Conservation (phyloP, 2,329 filamentous ascomycete genomes). For the Remersonia thermophila region DNA sequence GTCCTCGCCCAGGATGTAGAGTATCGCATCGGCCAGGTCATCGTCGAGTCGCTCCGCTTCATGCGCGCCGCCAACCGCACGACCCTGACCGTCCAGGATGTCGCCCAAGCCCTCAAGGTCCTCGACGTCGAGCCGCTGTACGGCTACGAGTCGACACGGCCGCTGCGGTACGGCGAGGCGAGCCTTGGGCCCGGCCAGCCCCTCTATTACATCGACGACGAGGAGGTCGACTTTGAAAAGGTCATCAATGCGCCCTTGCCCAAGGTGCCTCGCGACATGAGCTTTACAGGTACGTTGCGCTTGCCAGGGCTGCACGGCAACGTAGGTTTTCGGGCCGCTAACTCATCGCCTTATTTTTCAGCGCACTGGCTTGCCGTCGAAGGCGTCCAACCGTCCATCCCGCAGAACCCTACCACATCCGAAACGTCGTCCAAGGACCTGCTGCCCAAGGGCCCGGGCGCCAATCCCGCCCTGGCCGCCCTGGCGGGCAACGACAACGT, state of each 20-base stretch:
- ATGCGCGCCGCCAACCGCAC: conserved; percentile 89
- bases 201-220: conserved; percentile 93
- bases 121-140: conserved; percentile 92
- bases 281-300: conserved; percentile 64
- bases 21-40: conserved; percentile 84
- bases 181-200: conserved; percentile 88
- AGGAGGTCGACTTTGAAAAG: conserved; percentile 98
- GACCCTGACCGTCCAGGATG: conserved; percentile 76
- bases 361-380: conserved; percentile 97
- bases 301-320: background rate
- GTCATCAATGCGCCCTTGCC: conserved; percentile 92
- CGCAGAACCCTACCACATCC: conserved; percentile 82
- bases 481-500: conserved; percentile 74
- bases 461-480: conserved; percentile 73
- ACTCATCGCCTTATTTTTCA: conserved; percentile 26
- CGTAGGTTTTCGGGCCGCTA: conserved; percentile 8
- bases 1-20: conserved; percentile 88
- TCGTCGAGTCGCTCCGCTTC: conserved; percentile 87
- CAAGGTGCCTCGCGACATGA: conserved; percentile 86
- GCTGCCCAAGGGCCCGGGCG: conserved; percentile 77
- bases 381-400: conserved; percentile 91
- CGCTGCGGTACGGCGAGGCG: conserved; percentile 84
- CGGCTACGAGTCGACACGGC: conserved; percentile 85
- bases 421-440: conserved; percentile 78
- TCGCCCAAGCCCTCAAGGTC: conserved; percentile 71